Conservation (phyloP, 2,329 filamentous ascomycete genomes). For the Talaromyces sp. region DNA sequence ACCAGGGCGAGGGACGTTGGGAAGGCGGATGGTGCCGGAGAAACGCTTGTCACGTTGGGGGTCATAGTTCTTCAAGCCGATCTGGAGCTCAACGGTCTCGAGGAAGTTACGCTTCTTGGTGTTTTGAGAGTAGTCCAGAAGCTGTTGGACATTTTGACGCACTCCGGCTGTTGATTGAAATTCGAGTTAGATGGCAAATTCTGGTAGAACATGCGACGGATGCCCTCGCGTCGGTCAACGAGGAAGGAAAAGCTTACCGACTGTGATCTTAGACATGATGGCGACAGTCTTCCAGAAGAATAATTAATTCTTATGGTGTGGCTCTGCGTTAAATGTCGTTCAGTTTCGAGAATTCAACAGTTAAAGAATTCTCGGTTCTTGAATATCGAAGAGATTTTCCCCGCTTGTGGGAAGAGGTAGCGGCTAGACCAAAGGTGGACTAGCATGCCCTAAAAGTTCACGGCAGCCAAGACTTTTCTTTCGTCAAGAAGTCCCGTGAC, state of each 20-base stretch:
- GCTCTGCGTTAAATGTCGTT: slow-evolving; percentile 48
- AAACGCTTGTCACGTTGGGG: slow-evolving; percentile 99
- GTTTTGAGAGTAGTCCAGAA: slow-evolving; percentile 91
- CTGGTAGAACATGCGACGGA: no score
- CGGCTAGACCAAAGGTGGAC: slow-evolving; percentile 23
- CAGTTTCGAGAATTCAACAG: slow-evolving; percentile 26
- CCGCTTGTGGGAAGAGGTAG: slow-evolving; percentile 37
- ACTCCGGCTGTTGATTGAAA: slow-evolving; percentile 66
- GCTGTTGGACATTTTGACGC: slow-evolving; percentile 86
- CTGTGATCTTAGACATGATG: slow-evolving; percentile 58
- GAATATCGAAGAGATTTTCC: slow-evolving; percentile 25
- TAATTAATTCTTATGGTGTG: slow-evolving; percentile 68
- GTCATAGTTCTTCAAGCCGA: slow-evolving; percentile 98
- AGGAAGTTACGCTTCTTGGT: slow-evolving; percentile 99
- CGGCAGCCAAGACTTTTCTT: slow-evolving; percentile 1
- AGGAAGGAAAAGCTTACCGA: slow-evolving; percentile 43
- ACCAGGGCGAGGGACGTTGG: slow-evolving; percentile 82
- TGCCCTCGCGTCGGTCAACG: not conserved
- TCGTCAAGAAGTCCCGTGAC: slow-evolving; percentile 11
- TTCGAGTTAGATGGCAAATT: slow-evolving; percentile 19
- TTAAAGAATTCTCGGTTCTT: slow-evolving; percentile 17
- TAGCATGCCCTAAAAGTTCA: slow-evolving; percentile 18
- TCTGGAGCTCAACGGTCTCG: slow-evolving; percentile 78
- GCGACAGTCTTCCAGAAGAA: slow-evolving; percentile 82
- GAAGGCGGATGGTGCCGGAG: slow-evolving; percentile 97